These are phyloP conservation scores for Avena insularis DNA, from an alignment of 176 grass and related monocot genomes.

Conservation along the genomic window DNA sequence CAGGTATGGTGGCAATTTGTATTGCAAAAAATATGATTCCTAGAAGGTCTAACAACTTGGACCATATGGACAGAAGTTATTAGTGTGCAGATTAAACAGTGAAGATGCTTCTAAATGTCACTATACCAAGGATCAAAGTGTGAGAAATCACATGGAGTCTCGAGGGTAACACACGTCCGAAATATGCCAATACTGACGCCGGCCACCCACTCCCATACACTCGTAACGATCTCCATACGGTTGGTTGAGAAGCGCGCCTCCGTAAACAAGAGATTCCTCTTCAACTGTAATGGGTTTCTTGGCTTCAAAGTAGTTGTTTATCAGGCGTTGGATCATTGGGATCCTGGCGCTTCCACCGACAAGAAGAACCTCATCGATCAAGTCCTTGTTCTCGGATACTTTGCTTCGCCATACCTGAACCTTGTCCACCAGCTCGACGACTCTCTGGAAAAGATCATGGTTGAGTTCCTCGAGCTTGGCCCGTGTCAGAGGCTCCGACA, in stretches of 20 bases:
- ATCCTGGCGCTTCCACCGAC: neutral
- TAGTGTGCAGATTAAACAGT: neutral
- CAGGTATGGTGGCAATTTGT: neutral
- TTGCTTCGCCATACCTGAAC: neutral
- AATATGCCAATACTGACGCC: neutral
- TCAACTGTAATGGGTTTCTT: neutral
- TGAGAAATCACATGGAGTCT: neutral
- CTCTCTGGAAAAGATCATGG: constrained; percentile 2
- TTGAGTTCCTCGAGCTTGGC: constrained; percentile 28
- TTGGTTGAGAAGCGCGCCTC: neutral
- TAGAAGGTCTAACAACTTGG: neutral
- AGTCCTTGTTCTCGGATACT: neutral
- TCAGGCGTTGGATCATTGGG: neutral
- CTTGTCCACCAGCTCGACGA: neutral
- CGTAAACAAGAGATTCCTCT: neutral
- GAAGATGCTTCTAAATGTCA: neutral
- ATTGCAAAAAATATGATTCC: neutral
- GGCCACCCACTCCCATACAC: neutral
- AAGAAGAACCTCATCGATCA: neutral
- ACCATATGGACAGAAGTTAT: neutral
- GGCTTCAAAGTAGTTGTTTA: neutral
- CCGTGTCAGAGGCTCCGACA: neutral
- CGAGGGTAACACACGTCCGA: neutral
- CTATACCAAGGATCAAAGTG: no score
- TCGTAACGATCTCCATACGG: neutral